phyloP scores from a whole-genome alignment of 495 filamentous ascomycete genomes.

The Penicillium longicatenatum region DNA sequence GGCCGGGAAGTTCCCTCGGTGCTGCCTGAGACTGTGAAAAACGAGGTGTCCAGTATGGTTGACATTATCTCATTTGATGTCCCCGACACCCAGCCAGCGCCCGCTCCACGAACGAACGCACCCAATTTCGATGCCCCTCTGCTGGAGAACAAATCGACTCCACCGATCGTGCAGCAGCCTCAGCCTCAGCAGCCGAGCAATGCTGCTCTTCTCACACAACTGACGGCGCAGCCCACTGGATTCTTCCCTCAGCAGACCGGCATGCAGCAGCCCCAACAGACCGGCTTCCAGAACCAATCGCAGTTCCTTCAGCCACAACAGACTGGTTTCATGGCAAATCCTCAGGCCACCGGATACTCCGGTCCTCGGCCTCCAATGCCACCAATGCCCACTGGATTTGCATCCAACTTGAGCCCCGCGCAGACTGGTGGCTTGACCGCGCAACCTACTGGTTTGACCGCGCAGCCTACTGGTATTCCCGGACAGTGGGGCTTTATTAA shows the following conservation, averaged over 20 bases:
- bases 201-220: constrained; percentile 72
- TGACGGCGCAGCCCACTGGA: constrained; percentile 69
- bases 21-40: constrained; percentile 84
- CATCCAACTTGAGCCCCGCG: constrained; percentile 63
- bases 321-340: constrained; percentile 53
- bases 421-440: constrained; percentile 68
- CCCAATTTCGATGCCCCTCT: constrained; percentile 74
- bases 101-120: constrained; percentile 62
- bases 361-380: constrained; percentile 90
- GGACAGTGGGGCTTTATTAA: constrained; percentile 99
- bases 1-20: constrained; percentile 75
- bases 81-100: constrained; percentile 67
- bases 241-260: constrained; percentile 61
- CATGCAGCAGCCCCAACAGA: constrained; percentile 49
- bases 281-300: constrained; percentile 43
- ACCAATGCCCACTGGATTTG: constrained; percentile 88
- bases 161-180: constrained; percentile 81
- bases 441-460: constrained; percentile 90
- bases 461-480: constrained; percentile 93
- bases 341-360: constrained; percentile 63
- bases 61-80: constrained; percentile 98
- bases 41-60: constrained; percentile 99
- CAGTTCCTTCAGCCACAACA: constrained; percentile 49
- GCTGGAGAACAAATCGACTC: constrained; percentile 62
- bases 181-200: constrained; percentile 79